phyloP scores from a whole-genome alignment of 2,329 filamentous ascomycete genomes.

The Penicillium sp. region DNA sequence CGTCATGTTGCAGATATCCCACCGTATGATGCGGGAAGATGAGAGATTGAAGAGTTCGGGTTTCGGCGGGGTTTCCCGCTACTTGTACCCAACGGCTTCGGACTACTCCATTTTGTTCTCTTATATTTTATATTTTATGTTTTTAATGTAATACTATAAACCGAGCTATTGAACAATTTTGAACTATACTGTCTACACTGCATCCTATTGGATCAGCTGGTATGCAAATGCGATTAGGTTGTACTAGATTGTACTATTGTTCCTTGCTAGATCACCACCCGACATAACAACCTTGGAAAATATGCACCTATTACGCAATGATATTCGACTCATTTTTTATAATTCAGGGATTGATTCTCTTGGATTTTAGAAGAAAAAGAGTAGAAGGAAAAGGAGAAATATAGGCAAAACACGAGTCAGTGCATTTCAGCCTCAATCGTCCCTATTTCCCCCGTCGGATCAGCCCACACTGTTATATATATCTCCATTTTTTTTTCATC shows the following conservation, averaged over 20 bases:
- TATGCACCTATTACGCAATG: background rate
- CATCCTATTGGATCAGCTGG: background rate
- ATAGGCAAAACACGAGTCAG: background rate
- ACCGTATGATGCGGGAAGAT: slow-evolving; percentile 1
- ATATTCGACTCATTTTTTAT: background rate
- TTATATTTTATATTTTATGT: background rate
- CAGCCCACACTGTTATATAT: slow-evolving; percentile 2
- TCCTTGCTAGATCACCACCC: background rate
- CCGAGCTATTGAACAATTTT: background rate
- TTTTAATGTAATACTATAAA: background rate
- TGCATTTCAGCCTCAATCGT: slow-evolving; percentile 1
- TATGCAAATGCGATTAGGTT: background rate
- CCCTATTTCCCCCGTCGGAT: slow-evolving; percentile 3
- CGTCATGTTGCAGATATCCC: background rate
- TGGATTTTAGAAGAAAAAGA: background rate
- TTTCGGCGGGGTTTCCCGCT: slow-evolving; percentile 10
- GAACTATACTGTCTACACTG: background rate
- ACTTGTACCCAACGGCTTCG: slow-evolving; percentile 2
- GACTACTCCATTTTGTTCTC: background rate
- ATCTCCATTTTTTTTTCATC: background rate
- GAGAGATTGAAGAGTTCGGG: slow-evolving; percentile 3
- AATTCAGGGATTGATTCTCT: background rate
- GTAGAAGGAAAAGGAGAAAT: too few species aligned
- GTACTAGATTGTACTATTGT: background rate
- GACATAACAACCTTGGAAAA: too few species aligned